Base-by-base conservation (phyloP, 177 flowering plant genomes). In the Vitis hybrid region DNA sequence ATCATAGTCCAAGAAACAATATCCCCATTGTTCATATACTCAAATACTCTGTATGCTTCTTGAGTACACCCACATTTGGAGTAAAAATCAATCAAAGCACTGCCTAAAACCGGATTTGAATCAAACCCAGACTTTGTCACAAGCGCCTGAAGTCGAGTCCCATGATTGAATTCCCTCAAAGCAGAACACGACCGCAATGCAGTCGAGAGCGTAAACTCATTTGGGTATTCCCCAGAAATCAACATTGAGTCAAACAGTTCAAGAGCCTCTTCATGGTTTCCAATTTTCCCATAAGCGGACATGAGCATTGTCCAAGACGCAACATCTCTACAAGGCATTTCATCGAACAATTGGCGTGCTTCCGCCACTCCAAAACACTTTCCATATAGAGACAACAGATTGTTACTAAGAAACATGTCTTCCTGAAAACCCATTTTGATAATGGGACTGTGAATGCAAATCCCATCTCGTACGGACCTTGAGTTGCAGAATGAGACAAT, bases 221-320 rank as follows among this genome's bases (percentile, higher is more conserved):
- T 89, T 10, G 90, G 90, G 11, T 11, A 20, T 18, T 72, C 44
- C n/a, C 84, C 89, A n/a, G 77, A 77, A 53, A 2, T 19, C 38
- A 76, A 10, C 92, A 89, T 89, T 17, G 20, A 33, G 38, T 66
- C 71, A 67, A 81, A 87, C 66, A 85, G 59, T 44, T 72, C 69
- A 38, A 89, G 75, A 2, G 85, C 88, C 53, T 73, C 70, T 5
- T 58, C 67, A 28, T 81, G 70, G 8, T 63, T 18, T 33, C 79
- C 77, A 33, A 15, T 49, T 52, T 70, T 82, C 28, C 64, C 77
- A 70, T 80, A 81, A 69, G 86, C 87, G 53, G 87, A 81, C 15
- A 89, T 62, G 9, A 84, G 61, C 47, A 78, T 79, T 3, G 89
- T 84, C 90, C 90, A 87, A 0, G 90, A 84, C 49, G 87, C 88